Conservation (phyloP, 2,329 filamentous ascomycete species). For the Aspergillus fumigatus region DNA sequence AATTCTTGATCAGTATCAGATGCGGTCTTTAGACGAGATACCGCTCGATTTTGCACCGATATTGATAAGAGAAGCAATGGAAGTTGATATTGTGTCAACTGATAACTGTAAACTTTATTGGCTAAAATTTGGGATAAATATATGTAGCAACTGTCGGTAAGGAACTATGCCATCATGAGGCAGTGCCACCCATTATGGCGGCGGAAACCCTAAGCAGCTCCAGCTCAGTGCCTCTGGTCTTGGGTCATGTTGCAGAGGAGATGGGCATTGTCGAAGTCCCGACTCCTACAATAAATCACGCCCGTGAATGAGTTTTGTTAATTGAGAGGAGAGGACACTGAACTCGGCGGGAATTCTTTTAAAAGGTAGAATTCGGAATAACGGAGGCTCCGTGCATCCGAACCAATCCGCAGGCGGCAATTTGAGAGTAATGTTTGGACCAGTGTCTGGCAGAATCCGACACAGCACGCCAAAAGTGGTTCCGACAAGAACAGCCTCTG, state of each 20-base stretch:
- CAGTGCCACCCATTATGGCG: constrained; percentile 17
- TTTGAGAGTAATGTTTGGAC: constrained; percentile 33
- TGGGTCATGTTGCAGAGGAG: constrained; percentile 60
- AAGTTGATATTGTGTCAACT: background rate
- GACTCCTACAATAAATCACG: constrained; percentile 63
- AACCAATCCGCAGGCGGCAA: constrained; percentile 36
- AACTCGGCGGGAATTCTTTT: constrained; percentile 14
- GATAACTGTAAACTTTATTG: background rate
- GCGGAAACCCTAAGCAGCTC: constrained; percentile 52
- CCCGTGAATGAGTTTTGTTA: constrained; percentile 53
- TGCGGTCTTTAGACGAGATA: background rate
- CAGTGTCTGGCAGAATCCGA: constrained; percentile 30
- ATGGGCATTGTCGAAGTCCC: constrained; percentile 45
- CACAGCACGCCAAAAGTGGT: constrained; percentile 24
- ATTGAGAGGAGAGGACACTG: constrained; percentile 33
- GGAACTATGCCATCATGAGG: constrained; percentile 58
- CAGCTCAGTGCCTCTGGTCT: constrained; percentile 63
- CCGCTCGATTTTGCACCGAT: background rate
- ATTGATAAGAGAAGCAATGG: background rate
- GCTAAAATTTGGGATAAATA: background rate
- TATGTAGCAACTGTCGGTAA: constrained; percentile 64
- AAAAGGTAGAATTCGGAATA: constrained; percentile 24
- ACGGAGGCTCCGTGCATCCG: constrained; percentile 26
- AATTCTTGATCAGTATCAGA: background rate
- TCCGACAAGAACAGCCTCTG: constrained; percentile 18